Evolutionary conservation across 2,329 filamentous ascomycete genomes (phyloP).

Genomic region (Cladosporium sp.): DNA sequence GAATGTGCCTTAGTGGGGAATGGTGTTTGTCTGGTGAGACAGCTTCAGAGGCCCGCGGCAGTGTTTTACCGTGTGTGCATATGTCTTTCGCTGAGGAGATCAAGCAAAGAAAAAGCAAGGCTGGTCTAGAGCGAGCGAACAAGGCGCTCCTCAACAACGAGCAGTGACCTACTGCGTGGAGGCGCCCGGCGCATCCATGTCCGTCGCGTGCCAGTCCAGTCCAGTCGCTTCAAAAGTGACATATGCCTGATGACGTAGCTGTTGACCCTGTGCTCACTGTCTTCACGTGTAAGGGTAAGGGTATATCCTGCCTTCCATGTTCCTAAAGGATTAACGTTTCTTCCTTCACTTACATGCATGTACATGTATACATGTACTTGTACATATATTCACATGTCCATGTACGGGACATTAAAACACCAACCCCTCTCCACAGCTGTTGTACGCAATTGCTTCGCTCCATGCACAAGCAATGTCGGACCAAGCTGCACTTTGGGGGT

Average conservation of each 20-base stretch:
- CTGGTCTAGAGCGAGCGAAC: background rate
- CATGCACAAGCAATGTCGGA: background rate
- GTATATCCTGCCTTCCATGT: background rate
- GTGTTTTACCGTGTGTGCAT: background rate
- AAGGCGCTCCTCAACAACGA: background rate
- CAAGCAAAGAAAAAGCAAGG: background rate
- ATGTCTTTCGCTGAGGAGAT: background rate
- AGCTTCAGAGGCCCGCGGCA: background rate
- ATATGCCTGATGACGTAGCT: conserved; percentile 3
- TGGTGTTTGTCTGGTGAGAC: background rate
- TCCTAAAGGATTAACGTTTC: background rate
- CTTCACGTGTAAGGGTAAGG: background rate
- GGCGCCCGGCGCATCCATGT: conserved; percentile 5
- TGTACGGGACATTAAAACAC: background rate
- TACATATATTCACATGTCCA: background rate
- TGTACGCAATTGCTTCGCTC: background rate
- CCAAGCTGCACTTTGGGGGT: background rate
- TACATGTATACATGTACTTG: background rate
- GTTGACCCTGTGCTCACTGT: background rate
- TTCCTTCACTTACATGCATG: background rate
- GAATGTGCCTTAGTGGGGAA: background rate
- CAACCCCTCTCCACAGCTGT: background rate
- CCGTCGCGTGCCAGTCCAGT: conserved; percentile 9
- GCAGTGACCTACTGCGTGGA: background rate
- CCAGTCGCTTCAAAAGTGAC: background rate